Conservation (phyloP, 768 basidiomycete genomes). For the Pulveroboletus frians region DNA sequence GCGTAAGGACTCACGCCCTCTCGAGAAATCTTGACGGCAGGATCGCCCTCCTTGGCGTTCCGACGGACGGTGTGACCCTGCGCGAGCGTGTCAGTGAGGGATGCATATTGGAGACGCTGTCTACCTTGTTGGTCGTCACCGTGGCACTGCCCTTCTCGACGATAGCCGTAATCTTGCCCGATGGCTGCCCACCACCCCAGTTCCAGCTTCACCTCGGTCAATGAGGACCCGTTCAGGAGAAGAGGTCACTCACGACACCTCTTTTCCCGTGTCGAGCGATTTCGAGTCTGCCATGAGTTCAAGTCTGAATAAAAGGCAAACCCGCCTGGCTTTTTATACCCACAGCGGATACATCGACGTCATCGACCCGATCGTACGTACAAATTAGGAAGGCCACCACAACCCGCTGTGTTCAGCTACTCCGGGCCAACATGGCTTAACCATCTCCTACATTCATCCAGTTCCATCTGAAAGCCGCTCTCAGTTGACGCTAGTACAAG, state of each 20-base stretch:
- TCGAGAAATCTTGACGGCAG: conserved; percentile 44
- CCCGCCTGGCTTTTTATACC: background rate
- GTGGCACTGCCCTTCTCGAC: conserved; percentile 40
- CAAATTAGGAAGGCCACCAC: conserved; percentile 13
- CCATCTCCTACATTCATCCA: conserved; percentile 24
- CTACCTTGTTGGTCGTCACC: conserved; percentile 43
- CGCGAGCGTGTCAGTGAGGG: background rate
- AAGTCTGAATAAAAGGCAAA: background rate
- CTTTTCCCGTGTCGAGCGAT: background rate
- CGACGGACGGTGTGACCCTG: conserved; percentile 42
- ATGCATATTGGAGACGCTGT: background rate
- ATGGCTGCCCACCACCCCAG: conserved; percentile 31
- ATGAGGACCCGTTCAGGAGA: background rate
- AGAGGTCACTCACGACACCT: conserved; percentile 30
- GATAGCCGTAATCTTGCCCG: conserved; percentile 37
- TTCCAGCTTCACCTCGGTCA: conserved; percentile 27
- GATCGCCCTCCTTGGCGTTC: conserved; percentile 43
- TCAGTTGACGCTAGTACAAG: conserved; percentile 1
- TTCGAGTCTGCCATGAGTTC: conserved; percentile 15
- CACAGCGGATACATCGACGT: background rate
- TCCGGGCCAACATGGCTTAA: conserved; percentile 9
- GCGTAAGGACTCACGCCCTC: conserved; percentile 40
- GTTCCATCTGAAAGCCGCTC: conserved; percentile 15
- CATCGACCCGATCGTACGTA: conserved; percentile 10
- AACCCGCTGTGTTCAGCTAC: background rate